Percentiles rank a stretch among this genome's conserved stretches.
phyloP scores from a whole-genome alignment of 352 stramenopile species.

The Globisporangium ultimum region DNA sequence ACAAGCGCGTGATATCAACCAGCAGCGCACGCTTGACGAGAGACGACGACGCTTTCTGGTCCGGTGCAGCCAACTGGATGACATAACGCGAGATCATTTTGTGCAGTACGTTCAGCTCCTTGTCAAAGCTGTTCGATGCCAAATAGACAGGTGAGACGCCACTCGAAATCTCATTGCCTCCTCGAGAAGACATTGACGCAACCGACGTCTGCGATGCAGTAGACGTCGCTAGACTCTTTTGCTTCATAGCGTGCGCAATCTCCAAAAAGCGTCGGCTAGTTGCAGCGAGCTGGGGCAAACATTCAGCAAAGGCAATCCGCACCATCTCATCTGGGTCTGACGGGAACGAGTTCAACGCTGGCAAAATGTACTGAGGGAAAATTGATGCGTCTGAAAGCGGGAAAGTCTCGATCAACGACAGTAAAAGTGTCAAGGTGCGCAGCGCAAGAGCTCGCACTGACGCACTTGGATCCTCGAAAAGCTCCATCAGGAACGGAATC shows the following conservation, averaged over 20 bases:
- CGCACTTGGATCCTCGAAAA: conserved; percentile 91
- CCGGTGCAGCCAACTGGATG: conserved; percentile 89
- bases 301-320: conserved; percentile 94
- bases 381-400: conserved; percentile 94
- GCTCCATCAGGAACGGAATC: conserved; percentile 90
- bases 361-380: conserved; percentile 97
- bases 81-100: conserved; percentile 94
- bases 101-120: conserved; percentile 89
- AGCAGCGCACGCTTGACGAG: conserved; percentile 94
- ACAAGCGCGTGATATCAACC: conserved; percentile 93
- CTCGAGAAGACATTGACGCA: conserved; percentile 27
- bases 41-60: conserved; percentile 89
- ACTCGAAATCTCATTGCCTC: conserved; percentile 33
- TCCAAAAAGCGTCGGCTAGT: conserved; percentile 94
- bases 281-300: conserved; percentile 89
- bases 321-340: conserved; percentile 92
- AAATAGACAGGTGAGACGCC: conserved; percentile 35
- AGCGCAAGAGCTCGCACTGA: conserved; percentile 90
- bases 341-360: conserved; percentile 85
- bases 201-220: conserved; percentile 25
- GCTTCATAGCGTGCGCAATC: conserved; percentile 88
- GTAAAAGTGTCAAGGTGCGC: conserved; percentile 85
- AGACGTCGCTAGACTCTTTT: conserved; percentile 48
- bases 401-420: conserved; percentile 90
- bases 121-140: conserved; percentile 89